Evolutionary conservation across 2,329 filamentous ascomycete species (phyloP).

Genomic region (Alternaria incomplexa): DNA sequence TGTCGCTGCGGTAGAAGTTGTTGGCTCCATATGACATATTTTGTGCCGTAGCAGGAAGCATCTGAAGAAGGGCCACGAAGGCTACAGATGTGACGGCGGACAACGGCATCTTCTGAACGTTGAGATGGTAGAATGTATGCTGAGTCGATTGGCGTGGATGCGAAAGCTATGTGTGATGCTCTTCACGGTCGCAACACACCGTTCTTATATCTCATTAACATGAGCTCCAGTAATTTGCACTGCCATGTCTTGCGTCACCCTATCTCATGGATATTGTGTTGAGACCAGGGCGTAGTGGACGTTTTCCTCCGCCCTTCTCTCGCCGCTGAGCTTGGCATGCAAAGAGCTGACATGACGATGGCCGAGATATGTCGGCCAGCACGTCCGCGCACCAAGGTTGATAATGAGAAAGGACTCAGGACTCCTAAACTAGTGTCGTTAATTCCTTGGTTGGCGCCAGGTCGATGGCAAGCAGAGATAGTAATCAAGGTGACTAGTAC

Average conservation of each 20-base stretch:
- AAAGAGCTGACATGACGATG: background rate
- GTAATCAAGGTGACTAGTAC: background rate
- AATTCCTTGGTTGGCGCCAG: background rate
- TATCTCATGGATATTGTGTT: background rate
- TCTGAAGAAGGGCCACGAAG: background rate
- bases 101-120: background rate
- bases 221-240: background rate
- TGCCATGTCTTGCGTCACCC: background rate
- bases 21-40: constrained; percentile 20
- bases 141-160: background rate
- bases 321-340: background rate
- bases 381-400: background rate
- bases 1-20: constrained; percentile 21
- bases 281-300: background rate
- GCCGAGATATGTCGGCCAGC: too few relatives aligned
- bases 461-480: background rate
- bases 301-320: background rate
- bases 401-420: background rate
- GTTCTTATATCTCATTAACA: background rate
- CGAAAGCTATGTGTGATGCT: background rate
- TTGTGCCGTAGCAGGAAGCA: constrained; percentile 10
- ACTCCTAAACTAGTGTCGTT: background rate
- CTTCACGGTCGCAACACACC: background rate
- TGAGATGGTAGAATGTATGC: background rate
- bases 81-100: background rate